Base-by-base conservation (phyloP, 2,329 filamentous ascomycete species). In the Xylaria sp. region DNA sequence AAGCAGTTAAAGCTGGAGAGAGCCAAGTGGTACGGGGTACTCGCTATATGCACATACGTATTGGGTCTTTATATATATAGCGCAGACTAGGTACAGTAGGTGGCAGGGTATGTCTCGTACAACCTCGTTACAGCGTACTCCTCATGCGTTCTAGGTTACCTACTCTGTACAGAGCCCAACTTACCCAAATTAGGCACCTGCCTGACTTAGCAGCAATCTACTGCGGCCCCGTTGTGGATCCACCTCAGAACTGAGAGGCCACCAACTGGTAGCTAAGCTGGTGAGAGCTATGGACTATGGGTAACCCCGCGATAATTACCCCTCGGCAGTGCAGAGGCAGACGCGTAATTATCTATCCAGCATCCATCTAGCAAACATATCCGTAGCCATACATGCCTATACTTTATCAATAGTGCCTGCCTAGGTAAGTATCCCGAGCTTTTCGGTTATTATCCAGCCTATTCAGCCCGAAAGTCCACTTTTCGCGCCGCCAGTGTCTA, bases 281-380 rank as follows among this genome's bases (percentile, higher is more conserved):
- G n/a, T n/a, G n/a, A n/a, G n/a, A n/a, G n/a, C 33, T 40, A 40
- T 3, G 21, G 38, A 33, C 33, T 47, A 47, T 12, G 12, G 12
- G 12, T 46, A 53, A 64, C 57, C 61, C 61, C 61, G 61, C 61
- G 52, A 57, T 54, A 59, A 40, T 47, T 50, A 35, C 57, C 25
- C 57, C 12, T 60, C 46, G 49, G 56, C 57, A 53, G 23, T n/a
- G 46, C 57, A 57, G 31, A 31, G 5, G 45, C 52, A 58, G 51
- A 51, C 61, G 61, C 61, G 61, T 57, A 47, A 57, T 52, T 23
- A 9, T 31, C 43, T 54, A 15, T 49, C 23, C 37, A 37, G 28
- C 28, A 9, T 31, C 43, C 50, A 15, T 49, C 23, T 43, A 37
- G 28, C 28, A 31, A 31, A 45, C n/a, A 23, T n/a, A 40, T 15